phyloP scores from a whole-genome alignment of 257 asterid species.

The Eustoma russellianum region DNA sequence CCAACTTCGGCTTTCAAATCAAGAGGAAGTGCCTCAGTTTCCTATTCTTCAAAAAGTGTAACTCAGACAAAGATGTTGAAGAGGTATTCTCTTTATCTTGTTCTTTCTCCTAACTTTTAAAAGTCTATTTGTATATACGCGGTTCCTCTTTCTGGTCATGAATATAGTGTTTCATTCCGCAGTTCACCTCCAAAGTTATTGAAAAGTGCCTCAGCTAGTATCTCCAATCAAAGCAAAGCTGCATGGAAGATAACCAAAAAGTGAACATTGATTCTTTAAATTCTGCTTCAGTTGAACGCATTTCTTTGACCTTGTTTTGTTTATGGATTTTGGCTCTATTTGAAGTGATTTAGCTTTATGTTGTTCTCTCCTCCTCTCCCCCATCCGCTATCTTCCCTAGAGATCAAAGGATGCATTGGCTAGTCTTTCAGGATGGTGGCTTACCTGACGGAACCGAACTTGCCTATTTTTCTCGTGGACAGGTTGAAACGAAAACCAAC shows the following conservation, averaged over 20 bases:
- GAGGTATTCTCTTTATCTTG: slow-evolving; percentile 35
- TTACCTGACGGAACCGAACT: slow-evolving; percentile 95
- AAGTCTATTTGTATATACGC: neutral
- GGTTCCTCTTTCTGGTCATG: slow-evolving; percentile 2
- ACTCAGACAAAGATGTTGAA: slow-evolving; percentile 35
- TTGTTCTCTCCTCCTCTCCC: slow-evolving; percentile 1
- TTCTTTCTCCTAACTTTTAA: slow-evolving; percentile 7
- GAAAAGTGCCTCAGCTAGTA: slow-evolving; percentile 30
- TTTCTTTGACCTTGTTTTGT: slow-evolving; percentile 8
- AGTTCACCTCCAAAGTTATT: slow-evolving; percentile 29
- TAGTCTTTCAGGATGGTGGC: slow-evolving; percentile 85
- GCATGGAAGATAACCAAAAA: slow-evolving; percentile 79
- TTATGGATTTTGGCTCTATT: slow-evolving; percentile 7
- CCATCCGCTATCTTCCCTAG: slow-evolving; percentile 17
- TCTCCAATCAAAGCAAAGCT: slow-evolving; percentile 41
- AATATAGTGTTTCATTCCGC: slow-evolving; percentile 36
- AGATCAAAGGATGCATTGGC: slow-evolving; percentile 89
- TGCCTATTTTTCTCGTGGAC: slow-evolving; percentile 85
- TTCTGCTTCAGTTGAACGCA: neutral
- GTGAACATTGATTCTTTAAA: slow-evolving; percentile 35
- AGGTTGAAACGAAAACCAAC: slow-evolving; percentile 33
- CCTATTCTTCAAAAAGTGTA: slow-evolving; percentile 23
- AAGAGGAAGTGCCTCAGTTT: slow-evolving; percentile 26
- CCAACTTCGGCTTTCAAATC: slow-evolving; percentile 27
- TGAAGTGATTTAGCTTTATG: slow-evolving; percentile 7